A percentile compares a stretch with the other conserved stretches of the same genome.
Evolutionary conservation across 768 basidiomycete genomes (phyloP).

Genomic region (Phaffia australis): DNA sequence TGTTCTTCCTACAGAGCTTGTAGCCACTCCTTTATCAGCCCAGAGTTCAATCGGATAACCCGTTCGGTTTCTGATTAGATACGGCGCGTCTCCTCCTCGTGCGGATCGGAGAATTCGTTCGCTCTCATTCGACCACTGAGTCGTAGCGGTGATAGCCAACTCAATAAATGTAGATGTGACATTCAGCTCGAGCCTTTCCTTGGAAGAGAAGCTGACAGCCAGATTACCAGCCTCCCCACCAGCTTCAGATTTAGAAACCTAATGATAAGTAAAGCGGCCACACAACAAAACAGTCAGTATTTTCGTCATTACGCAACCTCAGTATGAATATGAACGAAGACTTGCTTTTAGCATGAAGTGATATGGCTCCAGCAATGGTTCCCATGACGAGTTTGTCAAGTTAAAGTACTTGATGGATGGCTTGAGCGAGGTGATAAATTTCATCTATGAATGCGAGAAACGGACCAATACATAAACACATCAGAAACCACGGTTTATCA

Average conservation of each 20-base stretch:
- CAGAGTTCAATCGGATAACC: constrained; percentile 75
- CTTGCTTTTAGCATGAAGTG: constrained; percentile 61
- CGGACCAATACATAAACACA: background rate
- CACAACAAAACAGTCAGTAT: constrained; percentile 38
- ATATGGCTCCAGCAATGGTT: constrained; percentile 96
- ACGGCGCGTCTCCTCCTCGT: constrained; percentile 84
- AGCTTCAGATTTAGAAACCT: constrained; percentile 31
- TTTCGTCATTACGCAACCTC: constrained; percentile 46
- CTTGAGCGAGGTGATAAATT: constrained; percentile 68
- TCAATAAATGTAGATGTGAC: constrained; percentile 83
- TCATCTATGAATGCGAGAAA: constrained; percentile 48
- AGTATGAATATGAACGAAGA: background rate
- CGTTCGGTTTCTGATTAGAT: constrained; percentile 80
- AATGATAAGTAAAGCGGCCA: background rate
- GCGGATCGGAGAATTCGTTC: constrained; percentile 61
- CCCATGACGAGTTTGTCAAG: constrained; percentile 94
- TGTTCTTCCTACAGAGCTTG: constrained; percentile 41
- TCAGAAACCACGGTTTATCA: constrained; percentile 7
- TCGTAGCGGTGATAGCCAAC: constrained; percentile 60
- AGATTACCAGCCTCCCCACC: constrained; percentile 38
- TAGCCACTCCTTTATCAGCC: constrained; percentile 54
- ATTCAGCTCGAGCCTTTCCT: constrained; percentile 80
- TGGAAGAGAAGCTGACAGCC: constrained; percentile 55
- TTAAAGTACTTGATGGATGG: constrained; percentile 93
- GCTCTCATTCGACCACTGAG: constrained; percentile 63